A percentile compares a stretch with the other conserved stretches of the same genome.
These are phyloP conservation scores for Gastrodia elata DNA, from an alignment of 106 monocot genomes.

Conservation along the genomic window DNA sequence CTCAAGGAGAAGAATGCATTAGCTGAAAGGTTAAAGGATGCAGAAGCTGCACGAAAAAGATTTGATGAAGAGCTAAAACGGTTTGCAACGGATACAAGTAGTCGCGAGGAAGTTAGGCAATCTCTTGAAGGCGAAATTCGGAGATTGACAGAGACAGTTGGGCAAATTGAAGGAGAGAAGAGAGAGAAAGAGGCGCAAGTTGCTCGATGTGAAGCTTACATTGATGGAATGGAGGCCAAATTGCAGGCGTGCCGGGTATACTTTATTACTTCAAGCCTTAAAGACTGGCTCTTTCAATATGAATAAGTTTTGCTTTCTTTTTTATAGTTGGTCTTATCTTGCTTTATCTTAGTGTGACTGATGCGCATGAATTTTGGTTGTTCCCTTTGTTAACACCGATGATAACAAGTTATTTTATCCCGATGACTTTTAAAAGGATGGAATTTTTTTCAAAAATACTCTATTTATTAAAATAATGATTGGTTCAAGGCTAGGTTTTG, in stretches of 20 bases:
- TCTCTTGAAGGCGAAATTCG: slow-evolving; percentile 76
- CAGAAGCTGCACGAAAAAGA: slow-evolving; percentile 73
- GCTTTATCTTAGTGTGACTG: not conserved
- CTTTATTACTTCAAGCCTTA: not conserved
- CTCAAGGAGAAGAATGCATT: slow-evolving; percentile 80
- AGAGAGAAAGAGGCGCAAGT: slow-evolving; percentile 92
- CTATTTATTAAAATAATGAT: not conserved
- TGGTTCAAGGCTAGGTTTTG: not conserved
- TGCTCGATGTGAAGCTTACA: slow-evolving; percentile 78
- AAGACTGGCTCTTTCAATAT: not conserved
- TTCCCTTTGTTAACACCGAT: not conserved
- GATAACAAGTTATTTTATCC: not conserved
- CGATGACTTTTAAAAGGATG: not conserved
- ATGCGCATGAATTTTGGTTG: not conserved
- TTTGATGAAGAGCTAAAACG: slow-evolving; percentile 89
- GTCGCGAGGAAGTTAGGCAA: slow-evolving; percentile 63
- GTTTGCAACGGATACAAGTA: slow-evolving; percentile 61
- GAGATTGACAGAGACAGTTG: slow-evolving; percentile 66
- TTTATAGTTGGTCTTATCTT: not conserved
- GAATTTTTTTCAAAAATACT: not conserved
- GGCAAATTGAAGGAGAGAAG: slow-evolving; percentile 86
- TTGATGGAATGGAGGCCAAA: slow-evolving; percentile 81
- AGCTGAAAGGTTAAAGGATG: slow-evolving; percentile 72
- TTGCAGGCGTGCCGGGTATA: slow-evolving; percentile 78
- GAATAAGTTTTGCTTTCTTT: not conserved